A percentile compares a stretch with the other conserved stretches of the same genome.
Evolutionary conservation across 1,284 basidiomycete species (phyloP).

Genomic region (Gastroboletus turbinatus): DNA sequence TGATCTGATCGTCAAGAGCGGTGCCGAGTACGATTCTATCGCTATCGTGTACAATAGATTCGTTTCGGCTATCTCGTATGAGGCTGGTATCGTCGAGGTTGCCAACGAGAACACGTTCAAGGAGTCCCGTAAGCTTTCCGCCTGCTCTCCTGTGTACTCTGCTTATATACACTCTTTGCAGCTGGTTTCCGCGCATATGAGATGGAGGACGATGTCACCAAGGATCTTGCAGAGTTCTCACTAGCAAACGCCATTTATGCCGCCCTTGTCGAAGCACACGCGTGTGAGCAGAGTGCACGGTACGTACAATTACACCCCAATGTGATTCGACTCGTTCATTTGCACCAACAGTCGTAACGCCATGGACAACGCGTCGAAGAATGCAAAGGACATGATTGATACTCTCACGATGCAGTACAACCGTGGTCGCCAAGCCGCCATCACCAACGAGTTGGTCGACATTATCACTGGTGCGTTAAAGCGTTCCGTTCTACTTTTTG

Average conservation of each 20-base stretch:
- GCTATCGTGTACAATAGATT: slow-evolving; percentile 96
- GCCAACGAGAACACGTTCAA: slow-evolving; percentile 79
- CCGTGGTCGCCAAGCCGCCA: slow-evolving; percentile 98
- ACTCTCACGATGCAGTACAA: slow-evolving; percentile 93
- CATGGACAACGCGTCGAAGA: slow-evolving; percentile 99
- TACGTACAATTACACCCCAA: slow-evolving; percentile 34
- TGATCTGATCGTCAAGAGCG: slow-evolving; percentile 88
- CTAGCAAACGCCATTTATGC: slow-evolving; percentile 97
- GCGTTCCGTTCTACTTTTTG: background rate
- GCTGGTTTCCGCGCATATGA: slow-evolving; percentile 91
- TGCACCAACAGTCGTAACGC: slow-evolving; percentile 75
- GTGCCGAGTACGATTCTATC: slow-evolving; percentile 86
- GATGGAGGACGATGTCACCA: slow-evolving; percentile 93
- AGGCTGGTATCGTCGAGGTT: slow-evolving; percentile 75
- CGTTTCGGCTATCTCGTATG: slow-evolving; percentile 92
- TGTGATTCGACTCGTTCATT: slow-evolving; percentile 13
- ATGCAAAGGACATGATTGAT: slow-evolving; percentile 91
- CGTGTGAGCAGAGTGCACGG: slow-evolving; percentile 91
- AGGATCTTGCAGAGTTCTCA: slow-evolving; percentile 94
- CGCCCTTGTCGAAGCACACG: slow-evolving; percentile 93
- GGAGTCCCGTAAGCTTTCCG: slow-evolving; percentile 60
- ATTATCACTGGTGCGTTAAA: slow-evolving; percentile 79
- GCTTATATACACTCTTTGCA: slow-evolving; percentile 28
- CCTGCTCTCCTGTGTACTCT: background rate
- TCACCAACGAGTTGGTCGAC: slow-evolving; percentile 94